Conservation (phyloP, 371 early-diverging fungal genomes). For the Mortierella sp. region DNA sequence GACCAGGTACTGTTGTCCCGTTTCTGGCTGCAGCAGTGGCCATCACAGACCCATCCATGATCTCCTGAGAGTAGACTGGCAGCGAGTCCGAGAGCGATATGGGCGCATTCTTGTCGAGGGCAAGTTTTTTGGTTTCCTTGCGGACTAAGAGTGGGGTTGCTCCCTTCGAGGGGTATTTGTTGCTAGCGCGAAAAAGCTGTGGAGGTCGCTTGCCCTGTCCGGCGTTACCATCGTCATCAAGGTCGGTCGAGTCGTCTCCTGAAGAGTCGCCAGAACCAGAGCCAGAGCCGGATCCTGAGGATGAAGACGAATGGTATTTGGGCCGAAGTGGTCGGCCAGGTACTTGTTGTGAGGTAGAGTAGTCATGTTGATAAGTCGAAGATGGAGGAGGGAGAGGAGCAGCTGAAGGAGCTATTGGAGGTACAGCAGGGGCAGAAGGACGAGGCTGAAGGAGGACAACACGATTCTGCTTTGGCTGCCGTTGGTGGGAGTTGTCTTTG, state of each 20-base stretch:
- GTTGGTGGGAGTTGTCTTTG: slow-evolving; percentile 9
- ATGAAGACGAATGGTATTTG: neutral
- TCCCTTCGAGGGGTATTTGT: slow-evolving; percentile 9
- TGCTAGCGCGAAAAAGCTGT: slow-evolving; percentile 2
- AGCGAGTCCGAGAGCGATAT: slow-evolving; percentile 50
- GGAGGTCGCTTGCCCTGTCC: slow-evolving; percentile 19
- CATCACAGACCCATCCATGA: slow-evolving; percentile 42
- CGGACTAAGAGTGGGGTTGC: neutral
- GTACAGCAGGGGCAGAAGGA: neutral
- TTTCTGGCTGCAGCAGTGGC: slow-evolving; percentile 21
- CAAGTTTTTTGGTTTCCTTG: neutral
- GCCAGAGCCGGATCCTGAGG: slow-evolving; percentile 19
- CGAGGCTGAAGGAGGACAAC: neutral
- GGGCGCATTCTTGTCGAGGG: slow-evolving; percentile 25
- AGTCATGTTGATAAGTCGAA: neutral
- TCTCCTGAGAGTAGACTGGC: slow-evolving; percentile 47
- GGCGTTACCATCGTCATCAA: slow-evolving; percentile 19
- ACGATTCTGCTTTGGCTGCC: slow-evolving; percentile 11
- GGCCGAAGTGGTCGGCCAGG: neutral
- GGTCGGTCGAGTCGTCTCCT: neutral
- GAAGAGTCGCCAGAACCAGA: slow-evolving; percentile 28
- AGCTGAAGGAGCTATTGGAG: neutral
- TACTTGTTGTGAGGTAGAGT: neutral
- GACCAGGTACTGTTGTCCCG: slow-evolving; percentile 9
- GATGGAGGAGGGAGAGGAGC: neutral